Conservation (phyloP, 164 flowering plant species). For the Houttuynia cordata region DNA sequence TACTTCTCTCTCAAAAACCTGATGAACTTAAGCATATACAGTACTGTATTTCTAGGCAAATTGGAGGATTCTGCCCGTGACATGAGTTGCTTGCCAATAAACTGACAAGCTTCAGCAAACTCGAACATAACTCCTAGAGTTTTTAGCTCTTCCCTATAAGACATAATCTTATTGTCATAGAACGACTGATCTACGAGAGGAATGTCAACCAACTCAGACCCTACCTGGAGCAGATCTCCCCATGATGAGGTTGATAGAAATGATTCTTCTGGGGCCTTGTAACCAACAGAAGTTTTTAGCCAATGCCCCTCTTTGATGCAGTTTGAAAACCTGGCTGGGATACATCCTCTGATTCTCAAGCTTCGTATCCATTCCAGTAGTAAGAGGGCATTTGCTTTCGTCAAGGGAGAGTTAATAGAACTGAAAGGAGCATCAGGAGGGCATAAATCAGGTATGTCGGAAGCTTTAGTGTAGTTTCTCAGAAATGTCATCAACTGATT, state of each 20-base stretch:
- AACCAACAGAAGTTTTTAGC: conserved; percentile 30
- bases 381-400: conserved; percentile 36
- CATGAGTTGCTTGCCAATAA: conserved; percentile 49
- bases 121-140: conserved; percentile 47
- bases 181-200: conserved; percentile 41
- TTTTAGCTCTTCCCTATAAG: conserved; percentile 38
- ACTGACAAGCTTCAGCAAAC: conserved; percentile 40
- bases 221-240: conserved; percentile 38
- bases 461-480: conserved; percentile 17
- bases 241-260: conserved; percentile 26
- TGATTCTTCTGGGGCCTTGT: conserved; percentile 44
- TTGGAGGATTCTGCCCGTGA: conserved; percentile 24
- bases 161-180: conserved; percentile 26
- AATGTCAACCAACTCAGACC: conserved; percentile 51
- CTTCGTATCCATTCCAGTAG: conserved; percentile 42
- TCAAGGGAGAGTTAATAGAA: conserved; percentile 33
- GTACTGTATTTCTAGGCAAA: conserved; percentile 27
- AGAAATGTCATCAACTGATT: conserved; percentile 29
- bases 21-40: conserved; percentile 43
- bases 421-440: conserved; percentile 44
- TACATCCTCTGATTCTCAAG: conserved; percentile 8
- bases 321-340: conserved; percentile 29
- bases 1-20: conserved; percentile 22
- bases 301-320: conserved; percentile 48
- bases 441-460: conserved; percentile 45